Evolutionary conservation across 2,329 filamentous ascomycete genomes (phyloP).

Genomic region (Drechslerella stenobrocha): DNA sequence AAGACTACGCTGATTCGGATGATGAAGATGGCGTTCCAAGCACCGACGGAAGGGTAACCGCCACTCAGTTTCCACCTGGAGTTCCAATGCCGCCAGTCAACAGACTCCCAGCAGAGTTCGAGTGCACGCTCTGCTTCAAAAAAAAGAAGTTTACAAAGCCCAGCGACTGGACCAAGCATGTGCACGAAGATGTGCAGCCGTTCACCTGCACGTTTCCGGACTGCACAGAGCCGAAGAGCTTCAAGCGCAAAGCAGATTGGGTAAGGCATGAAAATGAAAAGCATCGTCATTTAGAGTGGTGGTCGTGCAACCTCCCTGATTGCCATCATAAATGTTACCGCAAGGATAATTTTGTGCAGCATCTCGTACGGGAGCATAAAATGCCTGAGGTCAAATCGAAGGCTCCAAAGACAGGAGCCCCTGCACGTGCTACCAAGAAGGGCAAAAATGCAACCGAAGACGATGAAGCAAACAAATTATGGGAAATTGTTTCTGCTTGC

Average conservation of each 20-base stretch:
- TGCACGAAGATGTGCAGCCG: constrained; percentile 89
- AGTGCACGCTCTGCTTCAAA: constrained; percentile 84
- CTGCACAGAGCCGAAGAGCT: constrained; percentile 83
- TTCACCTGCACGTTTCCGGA: constrained; percentile 88
- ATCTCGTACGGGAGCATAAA: constrained; percentile 89
- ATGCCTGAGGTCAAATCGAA: constrained; percentile 79
- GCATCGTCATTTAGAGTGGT: constrained; percentile 87
- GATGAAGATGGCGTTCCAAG: constrained; percentile 62
- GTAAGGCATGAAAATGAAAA: constrained; percentile 87
- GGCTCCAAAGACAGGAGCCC: constrained; percentile 61
- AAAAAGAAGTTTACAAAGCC: constrained; percentile 85
- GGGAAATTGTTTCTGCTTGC: constrained; percentile 76
- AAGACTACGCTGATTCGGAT: constrained; percentile 59
- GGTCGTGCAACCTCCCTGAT: constrained; percentile 79
- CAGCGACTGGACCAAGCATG: constrained; percentile 95
- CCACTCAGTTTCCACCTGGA: constrained; percentile 74
- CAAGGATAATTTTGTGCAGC: constrained; percentile 89
- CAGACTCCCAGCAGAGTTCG: constrained; percentile 80
- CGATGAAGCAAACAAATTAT: constrained; percentile 66
- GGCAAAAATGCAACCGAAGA: constrained; percentile 52
- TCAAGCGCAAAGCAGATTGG: constrained; percentile 96
- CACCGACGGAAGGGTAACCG: constrained; percentile 69
- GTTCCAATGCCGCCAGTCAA: constrained; percentile 79
- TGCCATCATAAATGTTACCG: constrained; percentile 82
- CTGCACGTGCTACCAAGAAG: constrained; percentile 50